A percentile compares a stretch with the other conserved stretches of the same genome.
Evolutionary conservation across 2,329 filamentous ascomycete genomes (phyloP).

Genomic region (Apiospora pterosperma): DNA sequence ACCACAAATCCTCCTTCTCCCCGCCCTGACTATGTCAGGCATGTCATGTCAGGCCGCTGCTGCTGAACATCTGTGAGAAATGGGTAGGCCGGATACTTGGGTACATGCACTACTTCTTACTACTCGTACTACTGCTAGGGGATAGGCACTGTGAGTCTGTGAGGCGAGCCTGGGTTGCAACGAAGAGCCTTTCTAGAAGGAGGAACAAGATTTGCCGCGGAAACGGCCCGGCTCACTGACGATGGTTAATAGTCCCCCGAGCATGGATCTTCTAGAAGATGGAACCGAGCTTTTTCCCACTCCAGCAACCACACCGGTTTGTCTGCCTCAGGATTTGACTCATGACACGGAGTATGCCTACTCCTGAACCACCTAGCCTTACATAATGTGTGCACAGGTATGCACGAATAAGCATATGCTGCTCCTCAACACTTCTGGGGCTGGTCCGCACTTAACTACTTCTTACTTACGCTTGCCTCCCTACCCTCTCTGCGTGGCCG

Average conservation of each 20-base stretch:
- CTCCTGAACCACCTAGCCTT: background rate
- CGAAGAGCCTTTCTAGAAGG: background rate
- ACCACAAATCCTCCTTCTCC: no score
- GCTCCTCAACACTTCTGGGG: background rate
- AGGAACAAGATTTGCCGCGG: slow-evolving; percentile 1
- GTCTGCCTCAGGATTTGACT: background rate
- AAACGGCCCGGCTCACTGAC: background rate
- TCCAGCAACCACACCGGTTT: background rate
- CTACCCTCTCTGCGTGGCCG: no score
- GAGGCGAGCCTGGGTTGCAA: slow-evolving; percentile 1
- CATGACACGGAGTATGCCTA: background rate
- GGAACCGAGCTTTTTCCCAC: background rate
- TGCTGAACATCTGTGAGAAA: background rate
- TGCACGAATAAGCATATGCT: background rate
- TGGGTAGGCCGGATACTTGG: background rate
- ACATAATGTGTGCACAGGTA: background rate
- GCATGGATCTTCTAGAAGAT: slow-evolving; percentile 1
- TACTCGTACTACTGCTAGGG: background rate
- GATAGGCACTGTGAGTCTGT: background rate
- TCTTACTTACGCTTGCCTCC: no score
- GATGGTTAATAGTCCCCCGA: background rate
- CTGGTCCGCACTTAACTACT: no score
- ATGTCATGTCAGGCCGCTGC: background rate
- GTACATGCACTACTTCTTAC: background rate
- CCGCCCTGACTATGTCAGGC: background rate